These are phyloP conservation scores for Auricularia sp. DNA, from an alignment of 768 basidiomycete species.

Conservation along the genomic window DNA sequence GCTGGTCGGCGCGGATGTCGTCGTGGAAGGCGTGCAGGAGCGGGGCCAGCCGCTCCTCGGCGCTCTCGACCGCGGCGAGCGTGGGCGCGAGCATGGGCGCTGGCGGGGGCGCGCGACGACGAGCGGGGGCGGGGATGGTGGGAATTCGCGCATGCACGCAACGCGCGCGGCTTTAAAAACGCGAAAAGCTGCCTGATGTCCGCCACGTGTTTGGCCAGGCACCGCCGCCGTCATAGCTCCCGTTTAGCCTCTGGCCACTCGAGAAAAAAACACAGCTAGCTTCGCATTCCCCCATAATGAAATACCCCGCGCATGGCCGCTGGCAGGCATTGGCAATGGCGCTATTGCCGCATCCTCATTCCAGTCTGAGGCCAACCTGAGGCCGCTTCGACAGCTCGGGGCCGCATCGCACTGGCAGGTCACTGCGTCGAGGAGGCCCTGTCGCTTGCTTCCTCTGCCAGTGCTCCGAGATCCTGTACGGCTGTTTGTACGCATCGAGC, in stretches of 20 bases:
- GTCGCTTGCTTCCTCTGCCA: no score
- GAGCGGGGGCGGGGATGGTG: no score
- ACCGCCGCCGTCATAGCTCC: neutral
- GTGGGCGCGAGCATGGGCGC: neutral
- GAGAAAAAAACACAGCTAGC: no score
- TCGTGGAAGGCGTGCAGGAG: neutral
- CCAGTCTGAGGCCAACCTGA: no score
- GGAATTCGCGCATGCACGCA: neutral
- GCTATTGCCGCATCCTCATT: no score
- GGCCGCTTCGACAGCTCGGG: no score
- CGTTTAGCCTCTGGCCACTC: neutral
- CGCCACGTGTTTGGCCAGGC: neutral
- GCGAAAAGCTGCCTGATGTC: neutral
- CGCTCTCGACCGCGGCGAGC: neutral
- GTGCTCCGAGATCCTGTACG: neutral
- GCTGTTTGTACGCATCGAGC: neutral
- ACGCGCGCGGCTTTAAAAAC: neutral
- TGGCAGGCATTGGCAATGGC: no score
- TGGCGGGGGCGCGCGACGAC: neutral
- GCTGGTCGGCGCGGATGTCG: neutral
- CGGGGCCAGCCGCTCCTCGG: neutral
- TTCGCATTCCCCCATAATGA: no score
- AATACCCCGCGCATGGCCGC: no score
- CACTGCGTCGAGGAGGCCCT: no score
- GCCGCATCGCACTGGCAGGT: no score